These are phyloP conservation scores for Colletotrichum sp. DNA, from an alignment of 2,329 filamentous ascomycete species.

Conservation along the genomic window DNA sequence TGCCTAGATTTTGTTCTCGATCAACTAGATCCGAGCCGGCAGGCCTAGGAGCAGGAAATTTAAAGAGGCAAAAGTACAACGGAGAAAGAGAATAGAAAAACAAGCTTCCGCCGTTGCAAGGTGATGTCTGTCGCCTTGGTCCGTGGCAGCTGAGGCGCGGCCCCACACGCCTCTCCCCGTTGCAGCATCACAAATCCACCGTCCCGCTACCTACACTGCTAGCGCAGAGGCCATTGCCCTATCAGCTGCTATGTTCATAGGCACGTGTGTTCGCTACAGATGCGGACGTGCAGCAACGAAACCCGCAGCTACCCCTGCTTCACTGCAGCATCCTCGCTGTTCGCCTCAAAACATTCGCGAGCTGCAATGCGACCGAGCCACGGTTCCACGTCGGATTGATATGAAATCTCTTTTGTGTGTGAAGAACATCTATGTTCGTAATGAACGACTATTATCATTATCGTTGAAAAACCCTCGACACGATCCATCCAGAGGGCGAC, in stretches of 20 bases:
- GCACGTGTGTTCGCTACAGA: slow-evolving; percentile 23
- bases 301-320: neutral
- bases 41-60: neutral
- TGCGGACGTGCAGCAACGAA: neutral
- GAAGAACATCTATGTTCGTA: neutral
- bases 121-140: neutral
- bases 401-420: neutral
- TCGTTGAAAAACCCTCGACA: neutral
- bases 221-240: slow-evolving; percentile 21
- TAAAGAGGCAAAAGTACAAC: neutral
- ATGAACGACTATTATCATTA: slow-evolving; percentile 13
- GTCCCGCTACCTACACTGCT: neutral
- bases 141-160: slow-evolving; percentile 1
- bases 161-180: neutral
- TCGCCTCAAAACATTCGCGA: neutral
- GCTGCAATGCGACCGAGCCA: neutral
- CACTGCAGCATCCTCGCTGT: neutral
- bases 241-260: slow-evolving; percentile 15
- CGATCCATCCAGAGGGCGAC: neutral
- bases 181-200: slow-evolving; percentile 1
- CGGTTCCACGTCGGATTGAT: no score
- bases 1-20: neutral
- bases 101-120: slow-evolving; percentile 11
- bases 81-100: neutral
- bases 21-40: neutral